phyloP scores from a whole-genome alignment of 2,329 filamentous ascomycete genomes.

The Diaporthe citrichinensis region DNA sequence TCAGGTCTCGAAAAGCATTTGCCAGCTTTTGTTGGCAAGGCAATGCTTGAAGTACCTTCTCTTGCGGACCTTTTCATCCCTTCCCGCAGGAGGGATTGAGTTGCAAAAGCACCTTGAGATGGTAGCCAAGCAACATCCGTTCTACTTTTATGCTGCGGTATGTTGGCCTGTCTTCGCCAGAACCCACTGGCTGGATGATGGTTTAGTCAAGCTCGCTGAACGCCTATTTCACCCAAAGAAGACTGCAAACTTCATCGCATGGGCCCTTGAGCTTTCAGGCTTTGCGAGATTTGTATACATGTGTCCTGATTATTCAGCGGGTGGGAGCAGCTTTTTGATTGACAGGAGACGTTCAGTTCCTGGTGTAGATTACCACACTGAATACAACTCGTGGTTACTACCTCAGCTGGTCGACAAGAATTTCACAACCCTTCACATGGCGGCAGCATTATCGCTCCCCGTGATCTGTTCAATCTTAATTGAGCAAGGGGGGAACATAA shows the following conservation, averaged over 20 bases:
- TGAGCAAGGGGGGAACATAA: background rate
- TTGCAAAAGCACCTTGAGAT: background rate
- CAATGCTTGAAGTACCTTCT: background rate
- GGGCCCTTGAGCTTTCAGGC: conserved; percentile 18
- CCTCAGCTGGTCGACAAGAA: background rate
- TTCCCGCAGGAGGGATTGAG: background rate
- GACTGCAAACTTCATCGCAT: conserved; percentile 3
- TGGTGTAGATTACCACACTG: too few relatives aligned
- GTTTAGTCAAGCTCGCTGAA: background rate
- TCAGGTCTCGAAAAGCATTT: background rate
- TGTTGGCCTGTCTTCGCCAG: background rate
- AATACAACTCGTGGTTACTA: background rate
- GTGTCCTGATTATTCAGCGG: too few relatives aligned
- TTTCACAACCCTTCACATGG: conserved; percentile 26
- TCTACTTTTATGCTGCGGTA: background rate
- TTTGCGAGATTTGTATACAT: too few relatives aligned
- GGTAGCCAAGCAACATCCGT: background rate
- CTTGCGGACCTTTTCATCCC: background rate
- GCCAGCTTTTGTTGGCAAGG: background rate
- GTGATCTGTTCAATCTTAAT: background rate
- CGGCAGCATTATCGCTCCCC: background rate
- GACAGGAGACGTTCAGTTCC: too few relatives aligned
- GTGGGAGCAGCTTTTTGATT: too few relatives aligned
- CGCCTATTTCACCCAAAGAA: background rate
- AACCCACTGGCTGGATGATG: background rate